phyloP scores from a whole-genome alignment of 371 early-diverging fungal species.

The Mycotypha africana region DNA sequence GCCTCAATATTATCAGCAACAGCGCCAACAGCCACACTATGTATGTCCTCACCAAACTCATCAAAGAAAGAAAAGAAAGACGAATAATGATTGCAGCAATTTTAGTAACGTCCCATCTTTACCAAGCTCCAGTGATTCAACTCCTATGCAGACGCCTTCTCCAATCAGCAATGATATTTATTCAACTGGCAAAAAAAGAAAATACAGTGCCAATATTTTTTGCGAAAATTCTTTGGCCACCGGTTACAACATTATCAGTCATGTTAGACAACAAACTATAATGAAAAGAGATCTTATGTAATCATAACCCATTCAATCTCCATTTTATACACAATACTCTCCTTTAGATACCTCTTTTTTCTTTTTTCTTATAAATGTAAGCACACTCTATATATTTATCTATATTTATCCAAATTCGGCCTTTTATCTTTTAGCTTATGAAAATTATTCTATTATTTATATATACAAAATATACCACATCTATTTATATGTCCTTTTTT shows the following conservation, averaged over 20 bases:
- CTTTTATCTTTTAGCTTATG: too few species aligned
- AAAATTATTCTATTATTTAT: too few species aligned
- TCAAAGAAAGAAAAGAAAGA: slow-evolving; percentile 5
- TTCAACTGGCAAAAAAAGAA: background rate
- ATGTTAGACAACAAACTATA: slow-evolving; percentile 16
- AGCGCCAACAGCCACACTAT: too few species aligned
- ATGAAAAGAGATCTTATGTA: too few species aligned
- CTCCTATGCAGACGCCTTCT: slow-evolving; percentile 40
- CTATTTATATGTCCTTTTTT: too few species aligned
- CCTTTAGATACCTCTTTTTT: too few species aligned
- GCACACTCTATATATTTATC: too few species aligned
- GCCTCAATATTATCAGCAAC: slow-evolving; percentile 3
- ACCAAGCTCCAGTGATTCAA: slow-evolving; percentile 36
- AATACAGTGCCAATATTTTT: background rate
- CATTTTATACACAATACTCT: slow-evolving; percentile 1
- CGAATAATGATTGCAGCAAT: background rate
- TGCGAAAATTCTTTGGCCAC: slow-evolving; percentile 3
- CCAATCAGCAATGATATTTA: slow-evolving; percentile 9
- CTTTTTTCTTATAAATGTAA: too few species aligned
- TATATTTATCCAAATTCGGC: too few species aligned
- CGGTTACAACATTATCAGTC: slow-evolving; percentile 12
- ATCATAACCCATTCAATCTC: background rate
- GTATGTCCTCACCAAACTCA: slow-evolving; percentile 1
- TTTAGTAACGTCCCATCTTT: slow-evolving; percentile 31
- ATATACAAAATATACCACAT: too few species aligned